Base-by-base conservation (phyloP, 768 basidiomycete genomes). In the Rhodotorula toruloides region DNA sequence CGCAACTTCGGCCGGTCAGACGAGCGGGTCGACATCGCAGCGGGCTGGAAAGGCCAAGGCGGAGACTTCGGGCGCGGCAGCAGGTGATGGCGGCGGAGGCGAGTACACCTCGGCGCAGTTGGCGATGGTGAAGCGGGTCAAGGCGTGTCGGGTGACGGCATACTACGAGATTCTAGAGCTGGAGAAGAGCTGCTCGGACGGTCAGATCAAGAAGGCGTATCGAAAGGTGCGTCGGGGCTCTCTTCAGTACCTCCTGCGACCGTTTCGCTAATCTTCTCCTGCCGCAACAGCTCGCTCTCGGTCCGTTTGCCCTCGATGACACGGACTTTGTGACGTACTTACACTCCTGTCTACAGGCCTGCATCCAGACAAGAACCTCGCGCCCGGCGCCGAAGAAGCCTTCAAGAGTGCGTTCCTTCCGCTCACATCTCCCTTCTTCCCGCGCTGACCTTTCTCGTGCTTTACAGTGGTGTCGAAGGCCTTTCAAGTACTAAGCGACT, bases 341-440 rank as follows among this genome's bases (percentile, higher is more conserved):
- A 7, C 37, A 4, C 17, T 4, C 53, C n/a, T n/a, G 19, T 2
- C n/a, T 9, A 19, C 37, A 54, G 68, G 64, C 9, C 78, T 92
- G 53, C 90, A 93, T 78, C 90, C 90, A 7, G 90, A 93, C 77
- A 93, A 88, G 81, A 94, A 93, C 74, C 89, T 90, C 6, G 94
- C 94, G 16, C 93, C 94, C 14, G 90, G 91, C 42, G 94, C 94
- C 16, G 94, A 97, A 63, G 94, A 98, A 76, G 94, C 94, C 2
- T 98, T 98, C 80, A 98, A 98, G 81, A 82, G 94, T 97, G 74
- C 59, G 87, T 82, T 46, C n/a, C 10, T 14, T 29, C 40, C 21
- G 17, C 32, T 16, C 22, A 29, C 42, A 27, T 14, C 27, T 25
- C 58, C 48, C 12, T 13, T 31, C 31, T 7, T 5, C 8, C 42